phyloP scores from a whole-genome alignment of 192 early-diverging fungal genomes.

The Fimicolochytrium jonesii region DNA sequence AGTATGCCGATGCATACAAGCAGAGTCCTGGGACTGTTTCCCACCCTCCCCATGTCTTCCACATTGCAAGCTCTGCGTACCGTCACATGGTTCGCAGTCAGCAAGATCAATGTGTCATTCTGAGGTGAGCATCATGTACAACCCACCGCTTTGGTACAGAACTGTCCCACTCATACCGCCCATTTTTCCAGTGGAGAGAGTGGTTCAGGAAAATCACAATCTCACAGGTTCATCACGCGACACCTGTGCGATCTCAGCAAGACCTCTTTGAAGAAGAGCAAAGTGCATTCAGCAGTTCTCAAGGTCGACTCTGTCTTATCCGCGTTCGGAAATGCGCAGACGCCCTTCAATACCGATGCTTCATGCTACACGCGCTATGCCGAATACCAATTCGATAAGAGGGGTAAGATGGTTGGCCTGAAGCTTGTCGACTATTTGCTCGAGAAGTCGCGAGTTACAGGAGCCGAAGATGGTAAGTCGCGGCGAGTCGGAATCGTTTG shows the following conservation, averaged over 20 bases:
- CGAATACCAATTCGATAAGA: slow-evolving; percentile 84
- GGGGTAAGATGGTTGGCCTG: slow-evolving; percentile 73
- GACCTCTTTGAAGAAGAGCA: slow-evolving; percentile 70
- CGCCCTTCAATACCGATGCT: slow-evolving; percentile 58
- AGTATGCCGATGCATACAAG: slow-evolving; percentile 54
- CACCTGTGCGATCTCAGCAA: slow-evolving; percentile 73
- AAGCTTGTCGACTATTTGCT: slow-evolving; percentile 82
- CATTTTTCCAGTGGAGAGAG: slow-evolving; percentile 74
- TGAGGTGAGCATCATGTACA: slow-evolving; percentile 30
- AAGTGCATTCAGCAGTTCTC: slow-evolving; percentile 65
- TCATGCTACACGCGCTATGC: slow-evolving; percentile 70
- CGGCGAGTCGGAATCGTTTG: too few relatives aligned
- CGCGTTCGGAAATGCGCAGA: slow-evolving; percentile 73
- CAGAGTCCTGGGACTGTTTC: neutral
- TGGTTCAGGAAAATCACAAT: slow-evolving; percentile 84
- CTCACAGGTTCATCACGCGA: slow-evolving; percentile 63
- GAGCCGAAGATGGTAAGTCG: slow-evolving; percentile 30
- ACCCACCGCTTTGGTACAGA: too few relatives aligned
- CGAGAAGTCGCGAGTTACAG: slow-evolving; percentile 75
- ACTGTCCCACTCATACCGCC: too few relatives aligned
- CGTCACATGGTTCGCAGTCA: slow-evolving; percentile 82
- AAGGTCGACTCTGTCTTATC: slow-evolving; percentile 64
- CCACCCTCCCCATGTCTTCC: slow-evolving; percentile 77
- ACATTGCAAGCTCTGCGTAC: slow-evolving; percentile 78
- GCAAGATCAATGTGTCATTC: slow-evolving; percentile 84